Conservation (phyloP, 495 filamentous ascomycete genomes). For the Talaromyces ruber region DNA sequence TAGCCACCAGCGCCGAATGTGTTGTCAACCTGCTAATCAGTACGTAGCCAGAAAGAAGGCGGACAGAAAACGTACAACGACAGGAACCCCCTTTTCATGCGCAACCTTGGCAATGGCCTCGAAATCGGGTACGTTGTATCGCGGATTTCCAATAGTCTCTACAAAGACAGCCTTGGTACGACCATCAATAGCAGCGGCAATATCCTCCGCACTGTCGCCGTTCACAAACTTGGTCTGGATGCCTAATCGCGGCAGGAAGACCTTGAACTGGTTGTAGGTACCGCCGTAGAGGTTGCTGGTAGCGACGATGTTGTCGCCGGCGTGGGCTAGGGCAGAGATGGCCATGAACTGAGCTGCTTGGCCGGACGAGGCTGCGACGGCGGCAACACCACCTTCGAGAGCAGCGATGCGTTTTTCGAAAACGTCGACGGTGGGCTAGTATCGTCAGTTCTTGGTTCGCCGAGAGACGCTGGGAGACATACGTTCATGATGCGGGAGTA, state of each 20-base stretch:
- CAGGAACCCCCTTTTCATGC: constrained; percentile 71
- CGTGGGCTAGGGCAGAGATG: constrained; percentile 70
- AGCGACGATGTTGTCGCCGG: constrained; percentile 91
- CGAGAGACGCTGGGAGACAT: constrained; percentile 7
- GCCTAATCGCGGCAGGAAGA: constrained; percentile 76
- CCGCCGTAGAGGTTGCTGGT: constrained; percentile 93
- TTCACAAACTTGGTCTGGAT: constrained; percentile 86
- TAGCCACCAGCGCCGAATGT: constrained; percentile 96
- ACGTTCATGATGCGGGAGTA: constrained; percentile 97
- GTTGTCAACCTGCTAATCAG: constrained; percentile 65
- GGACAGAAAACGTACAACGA: constrained; percentile 54
- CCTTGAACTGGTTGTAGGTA: constrained; percentile 98
- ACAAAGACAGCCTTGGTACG: constrained; percentile 95
- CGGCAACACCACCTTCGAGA: constrained; percentile 88
- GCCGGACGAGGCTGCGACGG: constrained; percentile 81
- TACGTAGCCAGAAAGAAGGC: neutral
- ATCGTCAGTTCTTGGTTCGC: neutral
- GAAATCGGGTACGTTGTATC: constrained; percentile 89
- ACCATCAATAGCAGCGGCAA: constrained; percentile 82
- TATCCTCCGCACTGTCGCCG: constrained; percentile 75
- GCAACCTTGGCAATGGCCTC: constrained; percentile 74
- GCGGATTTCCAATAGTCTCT: constrained; percentile 92
- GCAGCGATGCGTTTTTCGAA: constrained; percentile 97
- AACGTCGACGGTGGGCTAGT: constrained; percentile 87
- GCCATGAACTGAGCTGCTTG: constrained; percentile 95